Evolutionary conservation across 2,329 filamentous ascomycete species (phyloP).

Genomic region (Corynespora cassiicola): DNA sequence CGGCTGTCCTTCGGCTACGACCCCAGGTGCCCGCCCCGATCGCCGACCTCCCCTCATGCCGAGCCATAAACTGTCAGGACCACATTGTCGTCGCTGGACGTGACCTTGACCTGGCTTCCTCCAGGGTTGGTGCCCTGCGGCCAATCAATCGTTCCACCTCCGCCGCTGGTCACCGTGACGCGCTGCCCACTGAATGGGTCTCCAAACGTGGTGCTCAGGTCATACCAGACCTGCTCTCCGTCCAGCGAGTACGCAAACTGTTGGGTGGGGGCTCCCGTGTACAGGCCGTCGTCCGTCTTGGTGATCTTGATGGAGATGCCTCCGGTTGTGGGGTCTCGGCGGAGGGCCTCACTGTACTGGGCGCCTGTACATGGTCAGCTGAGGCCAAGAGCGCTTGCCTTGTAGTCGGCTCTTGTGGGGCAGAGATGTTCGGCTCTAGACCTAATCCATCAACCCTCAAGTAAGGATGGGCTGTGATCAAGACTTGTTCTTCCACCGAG

Average conservation of each 20-base stretch:
- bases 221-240: constrained; percentile 29
- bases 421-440: too few relatives aligned
- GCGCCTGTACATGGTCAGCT: constrained; percentile 17
- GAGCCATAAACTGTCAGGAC: constrained; percentile 27
- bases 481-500: too few relatives aligned
- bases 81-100: constrained; percentile 24
- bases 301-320: constrained; percentile 38
- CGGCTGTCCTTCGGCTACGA: too few relatives aligned
- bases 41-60: constrained; percentile 6
- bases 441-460: too few relatives aligned
- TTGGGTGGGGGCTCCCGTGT: constrained; percentile 24
- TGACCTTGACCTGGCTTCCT: constrained; percentile 27
- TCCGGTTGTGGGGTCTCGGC: constrained; percentile 22
- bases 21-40: not conserved
- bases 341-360: constrained; percentile 25
- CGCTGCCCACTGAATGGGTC: constrained; percentile 34
- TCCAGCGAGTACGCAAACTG: constrained; percentile 33
- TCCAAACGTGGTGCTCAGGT: constrained; percentile 31
- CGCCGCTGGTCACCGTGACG: constrained; percentile 23
- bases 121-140: constrained; percentile 27
- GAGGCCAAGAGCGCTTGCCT: too few relatives aligned
- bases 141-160: constrained; percentile 29
- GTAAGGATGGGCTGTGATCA: too few relatives aligned
- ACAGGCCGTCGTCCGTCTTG: constrained; percentile 23
- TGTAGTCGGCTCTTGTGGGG: too few relatives aligned